Percentiles rank a stretch among this genome's conserved stretches.
These are phyloP conservation scores for Anthracocystis setariae DNA, from an alignment of 1,284 basidiomycete genomes.

Conservation along the genomic window DNA sequence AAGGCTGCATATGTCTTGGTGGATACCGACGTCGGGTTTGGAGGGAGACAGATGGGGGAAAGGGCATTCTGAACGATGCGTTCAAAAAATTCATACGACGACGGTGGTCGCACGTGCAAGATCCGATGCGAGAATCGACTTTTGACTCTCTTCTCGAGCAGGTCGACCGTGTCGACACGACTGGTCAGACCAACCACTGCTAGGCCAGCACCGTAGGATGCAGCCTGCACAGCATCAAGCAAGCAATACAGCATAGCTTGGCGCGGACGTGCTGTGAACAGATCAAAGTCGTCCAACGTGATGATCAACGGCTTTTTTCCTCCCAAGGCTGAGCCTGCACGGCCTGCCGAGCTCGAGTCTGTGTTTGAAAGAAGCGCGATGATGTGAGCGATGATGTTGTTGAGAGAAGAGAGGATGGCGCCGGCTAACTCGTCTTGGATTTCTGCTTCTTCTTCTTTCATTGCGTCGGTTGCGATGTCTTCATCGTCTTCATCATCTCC, in stretches of 20 bases:
- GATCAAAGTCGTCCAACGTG: constrained; percentile 61
- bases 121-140: constrained; percentile 64
- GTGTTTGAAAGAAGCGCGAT: constrained; percentile 57
- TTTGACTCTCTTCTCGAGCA: constrained; percentile 66
- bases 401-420: constrained; percentile 41
- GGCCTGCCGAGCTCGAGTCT: neutral
- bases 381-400: constrained; percentile 56
- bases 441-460: constrained; percentile 28
- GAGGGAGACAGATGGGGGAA: neutral
- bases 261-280: constrained; percentile 54
- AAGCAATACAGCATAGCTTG: constrained; percentile 66
- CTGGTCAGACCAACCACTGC: constrained; percentile 59
- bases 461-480: neutral
- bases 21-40: neutral
- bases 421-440: constrained; percentile 38
- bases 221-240: constrained; percentile 64
- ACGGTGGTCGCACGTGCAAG: constrained; percentile 55
- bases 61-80: constrained; percentile 47
- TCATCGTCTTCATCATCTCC: constrained; percentile 26
- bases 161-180: constrained; percentile 58
- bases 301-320: constrained; percentile 57
- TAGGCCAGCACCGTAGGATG: constrained; percentile 59
- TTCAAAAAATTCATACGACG: constrained; percentile 32
- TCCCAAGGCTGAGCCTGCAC: neutral
- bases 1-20: constrained; percentile 1